phyloP scores from a whole-genome alignment of 148 eudicot genomes.

The Dysphania ambrosioides region DNA sequence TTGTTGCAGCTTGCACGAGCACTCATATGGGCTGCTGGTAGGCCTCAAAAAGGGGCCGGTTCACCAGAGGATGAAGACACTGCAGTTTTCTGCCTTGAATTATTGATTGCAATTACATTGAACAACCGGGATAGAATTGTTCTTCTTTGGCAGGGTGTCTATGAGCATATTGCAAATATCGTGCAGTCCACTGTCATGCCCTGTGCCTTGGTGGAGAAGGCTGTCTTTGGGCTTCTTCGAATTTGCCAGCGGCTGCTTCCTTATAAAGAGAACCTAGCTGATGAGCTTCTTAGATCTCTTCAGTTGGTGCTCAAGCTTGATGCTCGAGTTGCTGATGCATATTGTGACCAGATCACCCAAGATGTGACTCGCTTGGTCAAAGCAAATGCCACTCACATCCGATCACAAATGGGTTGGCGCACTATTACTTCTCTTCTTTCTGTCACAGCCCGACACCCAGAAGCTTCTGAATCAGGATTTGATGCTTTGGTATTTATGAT shows the following conservation, averaged over 20 bases:
- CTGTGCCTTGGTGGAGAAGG: slow-evolving; percentile 72
- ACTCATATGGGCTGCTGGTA: slow-evolving; percentile 70
- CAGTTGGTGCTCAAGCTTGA: slow-evolving; percentile 83
- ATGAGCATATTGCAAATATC: slow-evolving; percentile 71
- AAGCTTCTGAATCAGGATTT: slow-evolving; percentile 78
- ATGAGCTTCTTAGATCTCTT: slow-evolving; percentile 82
- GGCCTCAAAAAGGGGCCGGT: slow-evolving; percentile 56
- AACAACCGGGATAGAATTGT: slow-evolving; percentile 88
- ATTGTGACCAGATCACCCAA: slow-evolving; percentile 89
- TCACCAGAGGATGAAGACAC: slow-evolving; percentile 77
- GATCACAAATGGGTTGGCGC: slow-evolving; percentile 88
- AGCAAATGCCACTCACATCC: slow-evolving; percentile 78
- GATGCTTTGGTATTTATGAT: slow-evolving; percentile 62
- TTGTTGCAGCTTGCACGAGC: slow-evolving; percentile 78
- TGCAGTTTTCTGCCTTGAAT: slow-evolving; percentile 84
- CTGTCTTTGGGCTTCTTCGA: slow-evolving; percentile 76
- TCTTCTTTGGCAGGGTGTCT: slow-evolving; percentile 89
- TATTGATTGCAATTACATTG: slow-evolving; percentile 75
- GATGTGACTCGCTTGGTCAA: slow-evolving; percentile 78
- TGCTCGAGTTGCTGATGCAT: slow-evolving; percentile 87
- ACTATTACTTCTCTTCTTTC: slow-evolving; percentile 67
- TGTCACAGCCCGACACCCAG: slow-evolving; percentile 72
- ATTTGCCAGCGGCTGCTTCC: slow-evolving; percentile 81
- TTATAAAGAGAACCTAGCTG: slow-evolving; percentile 82
- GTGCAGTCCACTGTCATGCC: slow-evolving; percentile 73